Percentiles rank a stretch among this genome's conserved stretches.
Conservation (phyloP, 2,329 filamentous ascomycete species). For the Graphilbum fragrans region DNA sequence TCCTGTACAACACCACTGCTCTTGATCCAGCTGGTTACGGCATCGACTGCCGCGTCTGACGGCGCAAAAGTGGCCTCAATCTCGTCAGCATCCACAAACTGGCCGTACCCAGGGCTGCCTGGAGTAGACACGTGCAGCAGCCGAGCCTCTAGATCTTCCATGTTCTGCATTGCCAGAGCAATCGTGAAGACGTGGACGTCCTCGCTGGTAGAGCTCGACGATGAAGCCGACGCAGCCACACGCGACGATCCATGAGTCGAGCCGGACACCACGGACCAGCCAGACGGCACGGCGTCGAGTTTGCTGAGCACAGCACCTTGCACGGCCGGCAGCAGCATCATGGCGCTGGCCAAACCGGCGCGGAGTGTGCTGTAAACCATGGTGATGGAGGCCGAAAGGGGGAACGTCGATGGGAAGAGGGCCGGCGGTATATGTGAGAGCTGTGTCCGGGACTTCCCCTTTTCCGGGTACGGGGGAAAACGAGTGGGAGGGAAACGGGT, state of each 20-base stretch:
- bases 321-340: slow-evolving; percentile 4
- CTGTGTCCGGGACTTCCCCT: too few species aligned
- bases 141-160: slow-evolving; percentile 37
- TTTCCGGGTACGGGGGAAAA: too few species aligned
- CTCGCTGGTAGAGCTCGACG: slow-evolving; percentile 3
- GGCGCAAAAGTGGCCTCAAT: slow-evolving; percentile 41
- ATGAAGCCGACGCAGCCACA: background rate
- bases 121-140: slow-evolving; percentile 51
- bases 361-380: slow-evolving; percentile 8
- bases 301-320: slow-evolving; percentile 8
- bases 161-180: slow-evolving; percentile 15
- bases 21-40: slow-evolving; percentile 43
- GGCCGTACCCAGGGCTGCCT: slow-evolving; percentile 42
- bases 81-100: slow-evolving; percentile 46
- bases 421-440: too few species aligned
- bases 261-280: slow-evolving; percentile 5
- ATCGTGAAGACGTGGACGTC: slow-evolving; percentile 13
- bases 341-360: background rate
- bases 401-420: too few species aligned
- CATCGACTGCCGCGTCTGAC: slow-evolving; percentile 29
- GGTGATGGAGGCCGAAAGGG: background rate
- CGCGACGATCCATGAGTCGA: background rate
- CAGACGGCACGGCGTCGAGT: slow-evolving; percentile 6
- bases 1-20: slow-evolving; percentile 29
- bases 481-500: too few species aligned